Evolutionary conservation across 208 protist genomes (phyloP).

Genomic region (Wallacemonas sp.): DNA sequence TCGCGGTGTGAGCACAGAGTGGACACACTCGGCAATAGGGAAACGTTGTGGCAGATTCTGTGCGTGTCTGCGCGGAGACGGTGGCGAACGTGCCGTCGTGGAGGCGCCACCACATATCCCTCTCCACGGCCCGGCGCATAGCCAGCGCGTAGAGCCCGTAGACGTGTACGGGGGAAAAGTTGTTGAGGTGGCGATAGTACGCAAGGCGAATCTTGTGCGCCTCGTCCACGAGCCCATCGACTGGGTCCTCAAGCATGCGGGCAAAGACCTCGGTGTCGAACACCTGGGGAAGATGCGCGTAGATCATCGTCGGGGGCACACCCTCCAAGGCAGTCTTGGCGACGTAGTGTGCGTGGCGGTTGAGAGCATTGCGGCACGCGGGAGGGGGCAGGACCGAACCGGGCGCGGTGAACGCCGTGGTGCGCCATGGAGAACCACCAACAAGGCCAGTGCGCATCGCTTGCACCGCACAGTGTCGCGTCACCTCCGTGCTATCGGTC

Average conservation of each 20-base stretch:
- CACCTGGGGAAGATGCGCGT: constrained; percentile 29
- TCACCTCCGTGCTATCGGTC: not conserved
- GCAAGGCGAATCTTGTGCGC: constrained; percentile 10
- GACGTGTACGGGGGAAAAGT: constrained; percentile 23
- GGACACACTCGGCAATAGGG: constrained; percentile 1
- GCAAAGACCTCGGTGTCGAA: constrained; percentile 20
- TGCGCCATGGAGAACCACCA: constrained; percentile 1
- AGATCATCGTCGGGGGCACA: constrained; percentile 21
- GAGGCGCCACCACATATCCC: constrained; percentile 14
- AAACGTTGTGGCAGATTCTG: too few relatives aligned
- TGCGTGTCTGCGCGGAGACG: not conserved
- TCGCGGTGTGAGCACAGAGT: constrained; percentile 3
- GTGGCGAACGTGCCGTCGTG: not conserved
- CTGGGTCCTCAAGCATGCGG: constrained; percentile 16
- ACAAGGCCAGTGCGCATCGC: not conserved
- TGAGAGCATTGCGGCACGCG: constrained; percentile 11
- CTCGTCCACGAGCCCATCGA: constrained; percentile 16
- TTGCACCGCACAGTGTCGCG: not conserved
- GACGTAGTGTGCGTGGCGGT: constrained; percentile 18
- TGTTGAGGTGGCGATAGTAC: constrained; percentile 18
- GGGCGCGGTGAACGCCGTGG: not conserved
- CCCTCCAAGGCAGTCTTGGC: constrained; percentile 17
- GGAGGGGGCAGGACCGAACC: not conserved
- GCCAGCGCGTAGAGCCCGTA: constrained; percentile 30
- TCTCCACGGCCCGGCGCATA: constrained; percentile 23